Base-by-base conservation (phyloP, 805 yeast species). In the Kuraishia capsulata region DNA sequence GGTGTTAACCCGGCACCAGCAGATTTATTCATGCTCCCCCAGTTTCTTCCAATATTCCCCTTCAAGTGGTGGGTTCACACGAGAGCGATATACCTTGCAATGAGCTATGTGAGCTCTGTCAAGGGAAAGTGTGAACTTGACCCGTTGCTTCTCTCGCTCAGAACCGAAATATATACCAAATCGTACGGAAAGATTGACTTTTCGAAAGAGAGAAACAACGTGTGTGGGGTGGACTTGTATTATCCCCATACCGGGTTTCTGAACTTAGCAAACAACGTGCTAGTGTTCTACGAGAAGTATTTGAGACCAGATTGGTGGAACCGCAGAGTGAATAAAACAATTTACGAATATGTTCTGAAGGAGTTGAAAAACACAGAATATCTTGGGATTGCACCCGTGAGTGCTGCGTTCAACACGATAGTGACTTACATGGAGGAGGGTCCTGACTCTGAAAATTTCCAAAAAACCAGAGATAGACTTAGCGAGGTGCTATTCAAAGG, bases 11-110 rank as follows among this genome's bases (percentile, higher is more conserved):
- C 99, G 3, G 95, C 96, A 1, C 98, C 99, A 3, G 90, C 97
- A 1, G 99, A 92, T 53, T 61, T 88, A 36, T 92, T 96, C 92
- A 59, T 81, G 42, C 58, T 90, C 31, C 99, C 98, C 2, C 84
- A 87, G 44, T 53, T 67, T 36, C 51, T 81, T 2, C 95, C 96
- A 0, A 66, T 88, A 30, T 97, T 92, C 53, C 98, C 99, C 1
- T 94, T 89, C 26, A 73, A 85, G 53, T 92, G 97, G 98, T 92
- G 99, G 99, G 96, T 90, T 18, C 99, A 92, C 53, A 89, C 97
- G 0, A 68, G 99, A 40, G 95, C 92, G 1, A 85, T 92, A 18
- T 92, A 89, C 51, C 57, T 84, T 25, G 89, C 97, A 0, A 63
- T 90, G 50, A 90, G 96, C 14, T 92, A 90, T 55, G 55, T 92